A percentile compares a stretch with the other conserved stretches of the same genome.
phyloP scores from a whole-genome alignment of 2,329 filamentous ascomycete species.

The Aspergillus fijiensis region DNA sequence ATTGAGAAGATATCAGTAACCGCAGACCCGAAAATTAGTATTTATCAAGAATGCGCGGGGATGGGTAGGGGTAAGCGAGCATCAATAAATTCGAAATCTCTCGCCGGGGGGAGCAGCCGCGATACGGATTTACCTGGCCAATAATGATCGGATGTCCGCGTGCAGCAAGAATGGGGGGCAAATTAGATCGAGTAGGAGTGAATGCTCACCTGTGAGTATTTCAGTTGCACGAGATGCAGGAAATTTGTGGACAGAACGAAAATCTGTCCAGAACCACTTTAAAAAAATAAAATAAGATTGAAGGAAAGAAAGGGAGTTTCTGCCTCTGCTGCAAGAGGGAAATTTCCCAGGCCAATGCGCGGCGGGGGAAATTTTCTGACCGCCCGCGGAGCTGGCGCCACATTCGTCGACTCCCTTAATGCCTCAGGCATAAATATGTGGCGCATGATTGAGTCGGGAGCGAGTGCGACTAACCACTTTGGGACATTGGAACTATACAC shows the following conservation, averaged over 20 bases:
- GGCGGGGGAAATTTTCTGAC: conserved; percentile 25
- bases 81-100: background rate
- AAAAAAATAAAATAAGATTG: background rate
- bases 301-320: background rate
- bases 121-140: conserved; percentile 5
- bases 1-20: background rate
- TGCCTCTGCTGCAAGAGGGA: conserved; percentile 3
- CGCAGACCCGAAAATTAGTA: background rate
- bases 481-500: background rate
- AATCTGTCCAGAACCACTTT: background rate
- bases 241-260: background rate
- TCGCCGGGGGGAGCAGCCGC: background rate
- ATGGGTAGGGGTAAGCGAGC: background rate
- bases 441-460: background rate
- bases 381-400: conserved; percentile 18
- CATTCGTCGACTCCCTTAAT: conserved; percentile 6
- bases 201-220: conserved; percentile 1
- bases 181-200: background rate
- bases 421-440: conserved; percentile 7
- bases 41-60: background rate
- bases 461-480: background rate
- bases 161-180: background rate
- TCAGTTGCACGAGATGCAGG: background rate
- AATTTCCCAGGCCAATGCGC: conserved; percentile 5
- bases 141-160: conserved; percentile 4